A percentile compares a stretch with the other conserved stretches of the same genome.
Conservation (phyloP, 2,329 filamentous ascomycete genomes). For the Ophiostoma pallidulum region DNA sequence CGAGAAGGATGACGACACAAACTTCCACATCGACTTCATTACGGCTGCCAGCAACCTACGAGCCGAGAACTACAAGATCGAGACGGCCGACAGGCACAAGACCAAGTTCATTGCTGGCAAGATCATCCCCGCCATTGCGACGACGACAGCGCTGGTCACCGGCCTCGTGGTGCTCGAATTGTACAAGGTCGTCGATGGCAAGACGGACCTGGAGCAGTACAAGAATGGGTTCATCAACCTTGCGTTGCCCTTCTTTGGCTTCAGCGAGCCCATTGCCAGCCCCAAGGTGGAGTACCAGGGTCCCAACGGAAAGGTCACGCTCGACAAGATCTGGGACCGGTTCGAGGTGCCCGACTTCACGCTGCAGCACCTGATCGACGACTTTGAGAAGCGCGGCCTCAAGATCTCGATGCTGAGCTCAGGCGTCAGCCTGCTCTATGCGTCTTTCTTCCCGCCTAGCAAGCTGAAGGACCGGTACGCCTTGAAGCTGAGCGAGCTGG, state of each 20-base stretch:
- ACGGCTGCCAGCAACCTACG: conserved; percentile 93
- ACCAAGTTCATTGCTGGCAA: conserved; percentile 99
- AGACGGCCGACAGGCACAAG: conserved; percentile 86
- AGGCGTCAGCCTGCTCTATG: conserved; percentile 91
- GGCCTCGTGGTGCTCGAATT: conserved; percentile 87
- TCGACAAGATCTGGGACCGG: conserved; percentile 97
- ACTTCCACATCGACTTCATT: conserved; percentile 98
- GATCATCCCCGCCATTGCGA: conserved; percentile 97
- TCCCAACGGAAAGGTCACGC: conserved; percentile 64
- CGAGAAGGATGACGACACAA: conserved; percentile 94
- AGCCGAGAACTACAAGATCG: conserved; percentile 96
- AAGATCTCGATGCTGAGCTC: conserved; percentile 89
- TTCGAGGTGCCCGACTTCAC: conserved; percentile 87
- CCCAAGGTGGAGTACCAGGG: conserved; percentile 87
- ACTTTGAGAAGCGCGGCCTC: conserved; percentile 74
- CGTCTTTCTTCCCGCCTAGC: conserved; percentile 73
- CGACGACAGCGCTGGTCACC: conserved; percentile 90
- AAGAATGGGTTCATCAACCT: conserved; percentile 99
- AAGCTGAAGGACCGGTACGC: conserved; percentile 73
- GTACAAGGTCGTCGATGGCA: conserved; percentile 94
- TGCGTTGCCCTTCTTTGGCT: conserved; percentile 93
- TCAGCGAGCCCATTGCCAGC: conserved; percentile 91
- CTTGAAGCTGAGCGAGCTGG: conserved; percentile 80
- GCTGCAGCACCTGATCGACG: conserved; percentile 69
- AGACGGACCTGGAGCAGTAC: conserved; percentile 95